Conservation (phyloP, 2,329 filamentous ascomycete species). For the Ramichloridium luteum region DNA sequence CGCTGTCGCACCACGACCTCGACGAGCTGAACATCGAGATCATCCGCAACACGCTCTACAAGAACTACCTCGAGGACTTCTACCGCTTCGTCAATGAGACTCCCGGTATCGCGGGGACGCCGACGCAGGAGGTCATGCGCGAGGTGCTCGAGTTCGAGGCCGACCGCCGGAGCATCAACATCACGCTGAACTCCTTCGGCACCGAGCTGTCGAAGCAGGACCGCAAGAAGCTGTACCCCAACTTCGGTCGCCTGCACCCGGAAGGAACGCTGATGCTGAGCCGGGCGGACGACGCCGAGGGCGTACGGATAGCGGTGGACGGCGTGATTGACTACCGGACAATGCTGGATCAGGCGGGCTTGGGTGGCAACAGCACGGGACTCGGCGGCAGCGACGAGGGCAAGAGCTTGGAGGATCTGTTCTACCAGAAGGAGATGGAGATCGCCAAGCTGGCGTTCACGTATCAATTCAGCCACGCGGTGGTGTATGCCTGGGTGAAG, state of each 20-base stretch:
- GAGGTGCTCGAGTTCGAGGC: conserved; percentile 96
- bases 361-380: conserved; percentile 75
- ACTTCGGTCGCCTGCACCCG: conserved; percentile 79
- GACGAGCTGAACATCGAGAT: conserved; percentile 99
- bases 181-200: conserved; percentile 96
- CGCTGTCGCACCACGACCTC: conserved; percentile 86
- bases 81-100: conserved; percentile 86
- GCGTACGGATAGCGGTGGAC: conserved; percentile 84
- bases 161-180: conserved; percentile 93
- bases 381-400: conserved; percentile 63
- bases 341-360: conserved; percentile 86
- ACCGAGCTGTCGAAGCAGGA: conserved; percentile 90
- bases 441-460: conserved; percentile 92
- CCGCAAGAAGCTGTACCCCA: conserved; percentile 90
- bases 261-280: conserved; percentile 93
- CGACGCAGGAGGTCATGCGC: conserved; percentile 87
- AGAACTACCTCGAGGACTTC: conserved; percentile 98
- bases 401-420: conserved; percentile 89
- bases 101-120: conserved; percentile 73
- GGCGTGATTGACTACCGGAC: conserved; percentile 86
- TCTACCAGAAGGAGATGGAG: conserved; percentile 99
- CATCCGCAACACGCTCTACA: conserved; percentile 94
- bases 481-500: conserved; percentile 97
- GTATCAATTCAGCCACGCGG: conserved; percentile 83
- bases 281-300: conserved; percentile 86